A percentile compares a stretch with the other conserved stretches of the same genome.
These are phyloP conservation scores for Basidioascus undulatus DNA, from an alignment of 768 basidiomycete species.

Conservation along the genomic window DNA sequence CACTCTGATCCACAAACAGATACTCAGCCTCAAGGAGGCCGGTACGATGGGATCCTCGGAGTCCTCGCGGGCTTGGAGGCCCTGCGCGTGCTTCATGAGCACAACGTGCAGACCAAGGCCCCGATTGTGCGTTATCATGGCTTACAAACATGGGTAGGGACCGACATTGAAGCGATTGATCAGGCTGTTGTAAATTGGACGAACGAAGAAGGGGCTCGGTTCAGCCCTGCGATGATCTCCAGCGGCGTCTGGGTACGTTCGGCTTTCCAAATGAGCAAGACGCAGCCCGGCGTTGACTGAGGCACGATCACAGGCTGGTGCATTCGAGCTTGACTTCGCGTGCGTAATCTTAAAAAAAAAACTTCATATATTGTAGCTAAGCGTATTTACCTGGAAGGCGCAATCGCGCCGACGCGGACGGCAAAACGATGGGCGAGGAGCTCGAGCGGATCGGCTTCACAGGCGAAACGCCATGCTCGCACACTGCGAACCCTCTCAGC, in stretches of 20 bases:
- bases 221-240: slow-evolving; percentile 2
- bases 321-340: too few species aligned
- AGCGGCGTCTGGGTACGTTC: slow-evolving; percentile 1
- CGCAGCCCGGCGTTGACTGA: too few species aligned
- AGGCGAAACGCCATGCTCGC: background rate
- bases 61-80: slow-evolving; percentile 4
- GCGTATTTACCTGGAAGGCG: background rate
- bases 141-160: too few species aligned
- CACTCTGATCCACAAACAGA: too few species aligned
- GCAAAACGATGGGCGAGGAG: slow-evolving; percentile 1
- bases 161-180: background rate
- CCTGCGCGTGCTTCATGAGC: background rate
- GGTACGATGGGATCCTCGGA: slow-evolving; percentile 9
- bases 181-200: background rate
- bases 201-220: slow-evolving; percentile 7
- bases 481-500: background rate
- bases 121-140: slow-evolving; percentile 1
- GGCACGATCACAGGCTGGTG: too few species aligned
- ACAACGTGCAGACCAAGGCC: background rate
- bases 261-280: too few species aligned
- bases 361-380: too few species aligned
- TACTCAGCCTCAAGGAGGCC: slow-evolving; percentile 5
- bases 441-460: slow-evolving; percentile 4
- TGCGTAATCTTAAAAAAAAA: too few species aligned
- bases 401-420: background rate